Evolutionary conservation across 2,329 filamentous ascomycete species (phyloP).

Genomic region (Zalaria obscura): DNA sequence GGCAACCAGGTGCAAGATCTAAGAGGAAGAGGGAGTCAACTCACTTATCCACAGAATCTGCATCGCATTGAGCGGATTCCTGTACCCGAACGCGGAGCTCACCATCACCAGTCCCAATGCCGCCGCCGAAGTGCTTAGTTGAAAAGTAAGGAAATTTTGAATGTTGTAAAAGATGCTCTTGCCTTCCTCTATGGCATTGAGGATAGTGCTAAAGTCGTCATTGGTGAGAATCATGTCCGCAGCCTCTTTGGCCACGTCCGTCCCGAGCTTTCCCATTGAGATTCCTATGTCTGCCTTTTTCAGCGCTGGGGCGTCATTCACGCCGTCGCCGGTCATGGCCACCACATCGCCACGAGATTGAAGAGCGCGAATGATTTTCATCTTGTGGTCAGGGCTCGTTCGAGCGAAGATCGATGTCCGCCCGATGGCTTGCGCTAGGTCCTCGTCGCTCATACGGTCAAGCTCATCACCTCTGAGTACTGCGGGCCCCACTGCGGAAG

Average conservation of each 20-base stretch:
- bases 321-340: conserved; percentile 96
- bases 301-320: conserved; percentile 91
- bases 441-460: conserved; percentile 77
- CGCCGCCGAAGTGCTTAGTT: conserved; percentile 91
- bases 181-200: conserved; percentile 93
- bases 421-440: conserved; percentile 71
- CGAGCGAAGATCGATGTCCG: conserved; percentile 90
- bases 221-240: conserved; percentile 89
- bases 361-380: conserved; percentile 87
- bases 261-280: conserved; percentile 87
- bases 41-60: conserved; percentile 99
- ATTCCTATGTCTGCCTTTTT: conserved; percentile 98
- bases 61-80: conserved; percentile 95
- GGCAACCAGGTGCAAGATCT: background rate
- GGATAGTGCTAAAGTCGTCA: conserved; percentile 81
- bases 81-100: conserved; percentile 84
- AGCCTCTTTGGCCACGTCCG: conserved; percentile 92
- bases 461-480: conserved; percentile 84
- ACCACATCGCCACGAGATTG: conserved; percentile 92
- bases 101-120: conserved; percentile 81
- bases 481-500: conserved; percentile 43
- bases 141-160: conserved; percentile 97
- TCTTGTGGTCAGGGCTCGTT: conserved; percentile 92
- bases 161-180: conserved; percentile 99
- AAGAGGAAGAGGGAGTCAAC: conserved; percentile 21